These are phyloP conservation scores for Arthrinium phaeospermum DNA, from an alignment of 2,329 filamentous ascomycete species.

Conservation along the genomic window DNA sequence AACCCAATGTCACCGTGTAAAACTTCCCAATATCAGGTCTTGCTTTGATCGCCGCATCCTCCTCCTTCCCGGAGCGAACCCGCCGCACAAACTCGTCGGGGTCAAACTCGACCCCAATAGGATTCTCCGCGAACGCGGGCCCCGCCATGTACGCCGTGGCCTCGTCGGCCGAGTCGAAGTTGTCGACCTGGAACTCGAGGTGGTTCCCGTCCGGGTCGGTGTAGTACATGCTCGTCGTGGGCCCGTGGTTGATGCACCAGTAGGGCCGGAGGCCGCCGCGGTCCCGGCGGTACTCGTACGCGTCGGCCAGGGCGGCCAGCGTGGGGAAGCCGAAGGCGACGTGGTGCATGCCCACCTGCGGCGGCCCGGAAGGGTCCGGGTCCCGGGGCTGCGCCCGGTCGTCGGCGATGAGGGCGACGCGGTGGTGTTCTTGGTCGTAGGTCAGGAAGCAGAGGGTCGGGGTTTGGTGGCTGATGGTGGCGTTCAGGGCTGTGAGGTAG, in stretches of 20 bases:
- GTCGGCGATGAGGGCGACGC: slow-evolving; percentile 41
- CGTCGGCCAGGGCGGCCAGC: slow-evolving; percentile 40
- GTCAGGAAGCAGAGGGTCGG: slow-evolving; percentile 43
- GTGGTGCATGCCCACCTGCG: slow-evolving; percentile 40
- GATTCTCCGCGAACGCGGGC: slow-evolving; percentile 46
- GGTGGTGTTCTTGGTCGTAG: slow-evolving; percentile 56
- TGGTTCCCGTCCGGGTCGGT: slow-evolving; percentile 54
- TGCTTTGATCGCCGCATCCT: slow-evolving; percentile 31
- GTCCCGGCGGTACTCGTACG: slow-evolving; percentile 44
- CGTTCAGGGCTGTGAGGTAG: slow-evolving; percentile 46
- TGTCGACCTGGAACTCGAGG: slow-evolving; percentile 54
- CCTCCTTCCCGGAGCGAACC: slow-evolving; percentile 31
- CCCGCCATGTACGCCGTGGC: slow-evolving; percentile 46
- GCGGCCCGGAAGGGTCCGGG: slow-evolving; percentile 32
- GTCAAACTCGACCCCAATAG: slow-evolving; percentile 50
- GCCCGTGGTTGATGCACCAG: slow-evolving; percentile 54
- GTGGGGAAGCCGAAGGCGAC: slow-evolving; percentile 47
- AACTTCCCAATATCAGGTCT: background rate
- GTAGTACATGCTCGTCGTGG: slow-evolving; percentile 54
- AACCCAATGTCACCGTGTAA: background rate
- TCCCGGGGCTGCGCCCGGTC: background rate
- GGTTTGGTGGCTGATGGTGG: slow-evolving; percentile 28
- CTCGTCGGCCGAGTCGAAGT: slow-evolving; percentile 45
- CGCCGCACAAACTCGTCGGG: slow-evolving; percentile 46
- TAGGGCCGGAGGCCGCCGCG: slow-evolving; percentile 42